Base-by-base conservation (phyloP, 1,284 basidiomycete genomes). In the Trichosporon faecale region DNA sequence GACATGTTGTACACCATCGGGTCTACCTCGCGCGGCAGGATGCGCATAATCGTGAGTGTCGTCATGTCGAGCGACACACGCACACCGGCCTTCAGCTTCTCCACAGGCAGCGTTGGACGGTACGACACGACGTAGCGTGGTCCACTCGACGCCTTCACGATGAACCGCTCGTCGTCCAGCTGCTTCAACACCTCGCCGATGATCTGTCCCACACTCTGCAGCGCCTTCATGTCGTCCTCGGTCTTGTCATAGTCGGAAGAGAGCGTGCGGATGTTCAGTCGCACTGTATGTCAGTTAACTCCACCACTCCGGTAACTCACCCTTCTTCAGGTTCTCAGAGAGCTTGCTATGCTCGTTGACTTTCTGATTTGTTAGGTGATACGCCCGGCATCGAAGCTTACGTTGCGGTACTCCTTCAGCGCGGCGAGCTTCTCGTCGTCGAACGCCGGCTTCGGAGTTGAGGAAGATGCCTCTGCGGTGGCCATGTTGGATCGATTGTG, bases 1-100 rank as follows among this genome's bases (percentile, higher is more conserved):
- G 93, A 96, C 97, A 99, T 99, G 86, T 98, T 98, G 87, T 99
- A 99, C 5, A 99, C 96, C 79, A 97, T 86, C 21, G 97, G 97
- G 82, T 99, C 97, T 29, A 99, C 94, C 84, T 99, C 97, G 75
- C 97, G 89, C 8, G 97, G 97, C 35, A 99, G 86, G 73, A 99
- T 97, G 63, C 95, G 91, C 95, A 99, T 99, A 82, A 99, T 95
- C 8, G 97, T 99, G 46, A 99, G 86, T 0, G 97, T 99, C 1
- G 97, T 99, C 97, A 99, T 99, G 84, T 99, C 97, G 66, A 99
- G 89, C 72, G 95, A 96, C 72, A 99, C 97, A 74, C 97, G 92
- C 11, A 94, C 94, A 67, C 94, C 94, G 31, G 92, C 85, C 85
- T 98, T 98, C 72, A 99, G 90, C 80, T 98, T 98, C 64, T 89